A percentile compares a stretch with the other conserved stretches of the same genome.
phyloP scores from a whole-genome alignment of 1,139 yeast species.

The Tardiomyces digboiensis region DNA sequence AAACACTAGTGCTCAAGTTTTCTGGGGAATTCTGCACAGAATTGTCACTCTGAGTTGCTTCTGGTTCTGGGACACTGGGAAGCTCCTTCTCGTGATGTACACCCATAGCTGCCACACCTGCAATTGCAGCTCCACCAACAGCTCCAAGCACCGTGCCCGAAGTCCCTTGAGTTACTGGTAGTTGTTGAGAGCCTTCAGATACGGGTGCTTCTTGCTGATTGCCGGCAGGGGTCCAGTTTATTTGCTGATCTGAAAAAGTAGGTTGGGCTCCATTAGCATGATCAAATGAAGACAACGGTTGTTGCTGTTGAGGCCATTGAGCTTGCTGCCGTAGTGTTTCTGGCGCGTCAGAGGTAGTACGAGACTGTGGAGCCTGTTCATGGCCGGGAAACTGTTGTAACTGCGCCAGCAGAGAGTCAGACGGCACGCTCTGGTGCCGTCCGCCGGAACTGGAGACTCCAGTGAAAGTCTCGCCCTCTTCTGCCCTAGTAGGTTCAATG shows the following conservation, averaged over 20 bases:
- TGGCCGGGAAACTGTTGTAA: slow-evolving; percentile 13
- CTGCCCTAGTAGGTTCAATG: slow-evolving; percentile 3
- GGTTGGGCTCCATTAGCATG: too few relatives aligned
- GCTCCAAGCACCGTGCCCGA: not conserved
- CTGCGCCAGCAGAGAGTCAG: slow-evolving; percentile 11
- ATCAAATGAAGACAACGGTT: too few relatives aligned
- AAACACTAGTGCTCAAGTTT: not conserved
- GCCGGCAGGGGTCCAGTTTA: too few relatives aligned
- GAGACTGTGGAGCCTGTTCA: slow-evolving; percentile 1
- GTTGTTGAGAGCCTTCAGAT: too few relatives aligned
- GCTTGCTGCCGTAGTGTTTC: too few relatives aligned
- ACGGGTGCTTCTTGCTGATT: too few relatives aligned
- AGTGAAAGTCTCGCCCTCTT: slow-evolving; percentile 2
- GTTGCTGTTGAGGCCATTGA: too few relatives aligned
- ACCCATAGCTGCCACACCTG: not conserved
- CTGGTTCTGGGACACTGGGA: not conserved
- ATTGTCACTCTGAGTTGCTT: not conserved
- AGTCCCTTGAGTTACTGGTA: too few relatives aligned
- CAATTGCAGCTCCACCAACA: not conserved
- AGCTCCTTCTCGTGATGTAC: not conserved
- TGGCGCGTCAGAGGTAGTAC: too few relatives aligned
- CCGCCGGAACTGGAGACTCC: not conserved
- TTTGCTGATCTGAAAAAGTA: too few relatives aligned
- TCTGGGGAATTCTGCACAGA: not conserved
- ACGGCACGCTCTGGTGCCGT: slow-evolving; percentile 1